Conservation (phyloP, 495 filamentous ascomycete species). For the Penicillium daleae region DNA sequence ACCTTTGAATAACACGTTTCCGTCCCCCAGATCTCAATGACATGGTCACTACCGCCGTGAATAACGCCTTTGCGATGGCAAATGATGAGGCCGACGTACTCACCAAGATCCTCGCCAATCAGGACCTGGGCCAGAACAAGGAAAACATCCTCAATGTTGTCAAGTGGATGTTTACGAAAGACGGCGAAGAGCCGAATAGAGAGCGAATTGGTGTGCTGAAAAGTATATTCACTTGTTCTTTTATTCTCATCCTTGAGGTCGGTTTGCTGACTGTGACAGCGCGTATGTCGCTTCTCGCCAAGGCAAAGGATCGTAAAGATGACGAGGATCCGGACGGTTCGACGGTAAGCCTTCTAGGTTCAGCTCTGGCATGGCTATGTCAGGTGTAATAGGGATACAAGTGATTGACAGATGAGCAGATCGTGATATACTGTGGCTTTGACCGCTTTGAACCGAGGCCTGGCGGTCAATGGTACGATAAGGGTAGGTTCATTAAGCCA, state of each 20-base stretch:
- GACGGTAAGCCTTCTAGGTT: not conserved
- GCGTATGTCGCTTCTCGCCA: not conserved
- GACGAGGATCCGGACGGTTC: not conserved
- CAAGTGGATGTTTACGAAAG: not conserved
- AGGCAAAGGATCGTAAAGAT: not conserved
- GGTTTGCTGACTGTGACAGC: no score
- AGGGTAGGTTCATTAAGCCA: not conserved
- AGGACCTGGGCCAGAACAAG: not conserved
- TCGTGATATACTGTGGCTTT: not conserved
- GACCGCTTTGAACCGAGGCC: not conserved
- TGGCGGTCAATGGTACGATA: not conserved
- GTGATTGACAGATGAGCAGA: not conserved
- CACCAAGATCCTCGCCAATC: not conserved
- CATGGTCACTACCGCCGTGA: not conserved
- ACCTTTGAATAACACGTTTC: not conserved
- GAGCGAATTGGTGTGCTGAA: not conserved
- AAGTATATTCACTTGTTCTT: not conserved
- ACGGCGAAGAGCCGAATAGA: not conserved
- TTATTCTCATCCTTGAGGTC: no score
- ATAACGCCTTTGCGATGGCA: not conserved
- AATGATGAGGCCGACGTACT: not conserved
- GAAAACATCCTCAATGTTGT: not conserved
- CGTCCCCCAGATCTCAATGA: not conserved
- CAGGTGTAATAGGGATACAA: not conserved
- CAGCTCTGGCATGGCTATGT: no score